Conservation (phyloP, 2,329 filamentous ascomycete species). For the Coniochaeta sp. region DNA sequence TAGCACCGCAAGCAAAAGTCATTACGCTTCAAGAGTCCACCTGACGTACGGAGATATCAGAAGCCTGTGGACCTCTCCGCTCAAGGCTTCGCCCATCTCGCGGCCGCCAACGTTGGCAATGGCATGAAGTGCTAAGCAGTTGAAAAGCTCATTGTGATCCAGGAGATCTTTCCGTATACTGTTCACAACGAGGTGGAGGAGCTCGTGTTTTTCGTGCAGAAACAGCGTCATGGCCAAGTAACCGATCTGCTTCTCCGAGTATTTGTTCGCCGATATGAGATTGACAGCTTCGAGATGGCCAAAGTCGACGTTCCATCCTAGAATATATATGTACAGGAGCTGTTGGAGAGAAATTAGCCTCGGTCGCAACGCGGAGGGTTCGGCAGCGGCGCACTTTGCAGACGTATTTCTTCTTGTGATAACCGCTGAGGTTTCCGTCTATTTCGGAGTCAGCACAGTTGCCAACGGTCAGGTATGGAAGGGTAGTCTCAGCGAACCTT, state of each 20-base stretch:
- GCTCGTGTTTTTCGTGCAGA: constrained; percentile 92
- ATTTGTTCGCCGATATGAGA: constrained; percentile 91
- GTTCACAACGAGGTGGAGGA: constrained; percentile 93
- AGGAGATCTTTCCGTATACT: constrained; percentile 94
- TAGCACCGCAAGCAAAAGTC: constrained; percentile 7
- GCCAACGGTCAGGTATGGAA: neutral
- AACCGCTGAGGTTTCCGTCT: constrained; percentile 87
- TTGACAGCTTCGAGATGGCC: constrained; percentile 98
- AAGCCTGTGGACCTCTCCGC: constrained; percentile 83
- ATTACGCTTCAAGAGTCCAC: constrained; percentile 1
- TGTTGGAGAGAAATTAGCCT: constrained; percentile 22
- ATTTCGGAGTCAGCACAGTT: constrained; percentile 16
- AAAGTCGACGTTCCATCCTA: constrained; percentile 98
- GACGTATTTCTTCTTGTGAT: constrained; percentile 99
- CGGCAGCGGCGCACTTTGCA: constrained; percentile 63
- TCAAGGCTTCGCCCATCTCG: constrained; percentile 94
- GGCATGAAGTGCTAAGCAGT: constrained; percentile 91
- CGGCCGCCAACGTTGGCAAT: constrained; percentile 95
- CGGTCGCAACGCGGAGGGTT: constrained; percentile 5
- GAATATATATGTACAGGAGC: constrained; percentile 97
- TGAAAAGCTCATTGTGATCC: constrained; percentile 95
- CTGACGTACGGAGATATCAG: constrained; percentile 81
- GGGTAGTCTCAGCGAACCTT: constrained; percentile 41
- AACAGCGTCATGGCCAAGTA: constrained; percentile 97
- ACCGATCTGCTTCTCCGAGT: constrained; percentile 98